A percentile compares a stretch with the other conserved stretches of the same genome.
Evolutionary conservation across 805 yeast species (phyloP).

Genomic region (Wickerhamiella domercqiae): DNA sequence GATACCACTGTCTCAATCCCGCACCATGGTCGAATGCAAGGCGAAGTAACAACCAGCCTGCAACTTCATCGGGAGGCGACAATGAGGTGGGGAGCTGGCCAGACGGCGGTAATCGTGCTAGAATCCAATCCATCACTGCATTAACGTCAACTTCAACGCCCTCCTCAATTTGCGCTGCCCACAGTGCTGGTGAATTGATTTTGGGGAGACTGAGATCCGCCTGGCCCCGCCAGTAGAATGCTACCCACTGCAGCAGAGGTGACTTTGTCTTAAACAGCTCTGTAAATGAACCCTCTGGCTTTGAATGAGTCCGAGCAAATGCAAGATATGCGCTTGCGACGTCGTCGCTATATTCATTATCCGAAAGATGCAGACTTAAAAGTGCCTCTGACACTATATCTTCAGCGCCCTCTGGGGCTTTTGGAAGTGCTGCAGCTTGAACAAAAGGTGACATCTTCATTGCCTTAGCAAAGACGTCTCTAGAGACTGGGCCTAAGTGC

Average conservation of each 20-base stretch:
- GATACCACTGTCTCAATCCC: conserved; percentile 15
- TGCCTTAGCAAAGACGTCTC: background rate
- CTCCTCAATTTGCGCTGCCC: background rate
- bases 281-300: background rate
- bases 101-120: background rate
- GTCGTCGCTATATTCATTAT: conserved; percentile 1
- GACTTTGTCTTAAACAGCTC: conserved; percentile 1
- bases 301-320: background rate
- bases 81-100: background rate
- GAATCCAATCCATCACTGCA: conserved; percentile 1
- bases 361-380: background rate
- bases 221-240: background rate
- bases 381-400: conserved; percentile 1
- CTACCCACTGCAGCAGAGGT: too few species aligned
- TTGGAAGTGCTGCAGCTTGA: background rate
- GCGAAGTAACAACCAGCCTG: conserved; percentile 8
- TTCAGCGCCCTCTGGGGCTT: background rate
- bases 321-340: background rate
- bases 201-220: background rate
- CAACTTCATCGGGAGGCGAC: conserved; percentile 1
- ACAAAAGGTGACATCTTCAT: background rate
- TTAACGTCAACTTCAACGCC: background rate
- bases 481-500: background rate
- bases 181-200: background rate
- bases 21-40: conserved; percentile 7